Conservation (phyloP, 2,329 filamentous ascomycete species). For the Fusarium sp. region DNA sequence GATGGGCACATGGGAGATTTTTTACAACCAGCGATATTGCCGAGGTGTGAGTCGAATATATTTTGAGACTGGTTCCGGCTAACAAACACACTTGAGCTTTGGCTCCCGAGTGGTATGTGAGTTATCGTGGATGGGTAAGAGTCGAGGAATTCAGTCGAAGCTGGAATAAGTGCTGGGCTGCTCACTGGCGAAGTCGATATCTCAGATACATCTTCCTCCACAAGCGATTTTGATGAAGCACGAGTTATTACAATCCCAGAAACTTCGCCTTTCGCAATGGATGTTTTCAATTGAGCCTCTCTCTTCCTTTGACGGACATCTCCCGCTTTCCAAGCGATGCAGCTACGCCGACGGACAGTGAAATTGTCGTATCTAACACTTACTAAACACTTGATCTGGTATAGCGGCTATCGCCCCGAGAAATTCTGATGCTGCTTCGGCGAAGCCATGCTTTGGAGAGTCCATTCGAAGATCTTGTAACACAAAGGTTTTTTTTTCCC, state of each 20-base stretch:
- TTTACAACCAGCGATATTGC: background rate
- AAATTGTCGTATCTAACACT: constrained; percentile 8
- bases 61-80: background rate
- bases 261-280: background rate
- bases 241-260: background rate
- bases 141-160: background rate
- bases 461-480: background rate
- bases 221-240: background rate
- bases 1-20: background rate
- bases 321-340: constrained; percentile 5
- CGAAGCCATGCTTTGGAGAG: background rate
- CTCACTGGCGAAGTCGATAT: background rate
- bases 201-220: background rate
- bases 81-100: background rate
- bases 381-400: background rate
- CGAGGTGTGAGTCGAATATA: too few species aligned
- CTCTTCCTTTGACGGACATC: background rate
- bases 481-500: too few species aligned
- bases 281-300: background rate
- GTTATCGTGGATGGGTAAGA: background rate
- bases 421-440: background rate
- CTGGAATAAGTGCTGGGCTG: background rate
- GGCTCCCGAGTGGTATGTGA: background rate
- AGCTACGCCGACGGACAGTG: background rate
- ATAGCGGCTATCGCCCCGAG: background rate